Conservation (phyloP, 177 flowering plant species). For the Vitis hybrid region DNA sequence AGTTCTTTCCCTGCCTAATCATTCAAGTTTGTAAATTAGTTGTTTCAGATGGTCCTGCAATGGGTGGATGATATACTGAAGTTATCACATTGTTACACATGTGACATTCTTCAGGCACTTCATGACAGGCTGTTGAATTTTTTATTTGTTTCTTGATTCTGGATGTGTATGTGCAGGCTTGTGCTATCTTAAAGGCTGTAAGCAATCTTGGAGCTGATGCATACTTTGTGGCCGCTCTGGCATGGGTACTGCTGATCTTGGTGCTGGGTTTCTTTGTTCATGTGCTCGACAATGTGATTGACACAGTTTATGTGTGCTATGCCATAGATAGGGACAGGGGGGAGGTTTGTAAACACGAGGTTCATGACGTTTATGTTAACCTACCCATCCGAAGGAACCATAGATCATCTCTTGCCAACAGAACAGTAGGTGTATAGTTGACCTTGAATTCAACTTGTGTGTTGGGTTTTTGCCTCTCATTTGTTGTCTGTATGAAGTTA, state of each 20-base stretch:
- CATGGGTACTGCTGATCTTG: conserved; percentile 61
- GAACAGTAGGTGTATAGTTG: conserved; percentile 38
- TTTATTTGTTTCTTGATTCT: neutral
- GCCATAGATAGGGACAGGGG: conserved; percentile 91
- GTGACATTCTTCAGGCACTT: neutral
- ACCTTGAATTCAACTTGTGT: neutral
- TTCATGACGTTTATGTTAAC: conserved; percentile 78
- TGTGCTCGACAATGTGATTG: conserved; percentile 82
- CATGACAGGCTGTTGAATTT: neutral
- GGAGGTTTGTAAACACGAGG: conserved; percentile 78
- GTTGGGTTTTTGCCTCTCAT: neutral
- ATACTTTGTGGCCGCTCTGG: conserved; percentile 59
- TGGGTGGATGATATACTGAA: neutral
- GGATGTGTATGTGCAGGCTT: conserved; percentile 51
- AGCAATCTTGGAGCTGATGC: conserved; percentile 55
- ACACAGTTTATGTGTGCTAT: conserved; percentile 82
- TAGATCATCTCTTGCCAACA: conserved; percentile 37
- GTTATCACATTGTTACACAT: neutral
- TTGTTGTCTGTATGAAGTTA: conserved; percentile 14
- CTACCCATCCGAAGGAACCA: conserved; percentile 74
- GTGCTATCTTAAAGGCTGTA: conserved; percentile 58
- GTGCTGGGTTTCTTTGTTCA: conserved; percentile 74
- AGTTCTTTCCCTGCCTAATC: neutral
- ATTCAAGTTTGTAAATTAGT: neutral
- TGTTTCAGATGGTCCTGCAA: neutral